A percentile compares a stretch with the other conserved stretches of the same genome.
Conservation (phyloP, 352 stramenopile genomes). For the Globisporangium viniferum region DNA sequence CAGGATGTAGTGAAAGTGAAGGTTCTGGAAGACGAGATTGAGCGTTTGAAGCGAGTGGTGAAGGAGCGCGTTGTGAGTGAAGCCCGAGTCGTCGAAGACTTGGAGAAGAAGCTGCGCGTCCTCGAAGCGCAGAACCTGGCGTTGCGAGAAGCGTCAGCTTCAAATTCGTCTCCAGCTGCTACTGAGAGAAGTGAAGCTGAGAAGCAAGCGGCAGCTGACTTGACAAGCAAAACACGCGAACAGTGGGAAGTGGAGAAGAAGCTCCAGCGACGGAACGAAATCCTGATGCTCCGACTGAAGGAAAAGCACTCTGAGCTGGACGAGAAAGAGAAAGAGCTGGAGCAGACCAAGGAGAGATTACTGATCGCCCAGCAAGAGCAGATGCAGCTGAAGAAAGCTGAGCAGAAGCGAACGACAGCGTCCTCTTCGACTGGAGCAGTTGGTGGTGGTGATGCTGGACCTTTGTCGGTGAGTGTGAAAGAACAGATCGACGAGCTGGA, state of each 20-base stretch:
- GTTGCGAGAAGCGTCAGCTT: conserved; percentile 42
- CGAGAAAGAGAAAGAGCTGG: conserved; percentile 40
- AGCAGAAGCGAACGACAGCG: conserved; percentile 18
- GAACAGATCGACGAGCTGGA: conserved; percentile 39
- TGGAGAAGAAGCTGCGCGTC: conserved; percentile 71
- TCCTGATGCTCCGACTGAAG: conserved; percentile 60
- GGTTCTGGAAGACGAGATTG: conserved; percentile 40
- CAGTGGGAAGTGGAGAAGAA: conserved; percentile 68
- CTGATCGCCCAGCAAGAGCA: conserved; percentile 29
- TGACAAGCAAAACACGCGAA: conserved; percentile 17
- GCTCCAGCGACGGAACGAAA: conserved; percentile 64
- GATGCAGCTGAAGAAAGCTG: conserved; percentile 15
- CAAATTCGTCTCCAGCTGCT: not conserved
- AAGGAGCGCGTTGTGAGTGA: conserved; percentile 60
- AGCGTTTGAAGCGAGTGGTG: conserved; percentile 47
- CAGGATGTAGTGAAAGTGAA: conserved; percentile 2
- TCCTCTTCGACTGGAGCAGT: conserved; percentile 1
- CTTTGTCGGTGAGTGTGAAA: conserved; percentile 14
- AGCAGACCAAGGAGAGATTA: conserved; percentile 32
- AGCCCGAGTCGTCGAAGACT: conserved; percentile 39
- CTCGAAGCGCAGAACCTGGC: conserved; percentile 80
- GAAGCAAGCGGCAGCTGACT: not conserved
- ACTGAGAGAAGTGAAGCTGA: not conserved
- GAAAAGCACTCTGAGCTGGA: conserved; percentile 60
- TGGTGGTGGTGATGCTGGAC: not conserved